Conservation (phyloP, 345 rosid species). For the Populus simonii region DNA sequence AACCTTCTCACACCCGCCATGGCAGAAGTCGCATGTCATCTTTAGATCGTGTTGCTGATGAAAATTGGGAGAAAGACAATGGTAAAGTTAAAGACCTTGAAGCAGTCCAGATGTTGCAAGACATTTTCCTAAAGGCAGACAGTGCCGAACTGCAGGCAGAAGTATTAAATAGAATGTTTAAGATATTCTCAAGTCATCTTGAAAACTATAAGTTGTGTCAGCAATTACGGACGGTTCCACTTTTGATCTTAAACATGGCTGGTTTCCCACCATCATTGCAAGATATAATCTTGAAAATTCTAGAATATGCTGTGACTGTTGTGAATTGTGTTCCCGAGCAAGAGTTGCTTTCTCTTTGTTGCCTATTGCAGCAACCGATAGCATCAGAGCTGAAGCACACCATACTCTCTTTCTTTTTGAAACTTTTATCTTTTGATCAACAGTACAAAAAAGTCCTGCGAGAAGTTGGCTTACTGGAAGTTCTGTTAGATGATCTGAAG, state of each 20-base stretch:
- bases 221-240: slow-evolving; percentile 91
- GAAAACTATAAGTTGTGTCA: slow-evolving; percentile 93
- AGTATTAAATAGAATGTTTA: slow-evolving; percentile 94
- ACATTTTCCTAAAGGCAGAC: slow-evolving; percentile 91
- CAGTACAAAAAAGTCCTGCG: slow-evolving; percentile 95
- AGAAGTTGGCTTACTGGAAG: slow-evolving; percentile 97
- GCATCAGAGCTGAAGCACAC: slow-evolving; percentile 86
- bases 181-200: slow-evolving; percentile 94
- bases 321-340: slow-evolving; percentile 99
- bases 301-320: slow-evolving; percentile 97
- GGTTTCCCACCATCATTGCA: slow-evolving; percentile 89
- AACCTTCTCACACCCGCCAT: slow-evolving; percentile 52
- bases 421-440: slow-evolving; percentile 95
- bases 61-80: slow-evolving; percentile 74
- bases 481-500: slow-evolving; percentile 88
- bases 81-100: slow-evolving; percentile 95
- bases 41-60: slow-evolving; percentile 60
- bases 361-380: slow-evolving; percentile 95
- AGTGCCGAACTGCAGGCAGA: slow-evolving; percentile 84
- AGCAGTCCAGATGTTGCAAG: slow-evolving; percentile 98
- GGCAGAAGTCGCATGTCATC: slow-evolving; percentile 65
- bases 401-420: slow-evolving; percentile 88
- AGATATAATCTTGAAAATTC: slow-evolving; percentile 93
- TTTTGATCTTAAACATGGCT: slow-evolving; percentile 92
- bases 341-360: slow-evolving; percentile 93